phyloP scores from a whole-genome alignment of 345 rosid species.

The Eucalyptus brandiana region DNA sequence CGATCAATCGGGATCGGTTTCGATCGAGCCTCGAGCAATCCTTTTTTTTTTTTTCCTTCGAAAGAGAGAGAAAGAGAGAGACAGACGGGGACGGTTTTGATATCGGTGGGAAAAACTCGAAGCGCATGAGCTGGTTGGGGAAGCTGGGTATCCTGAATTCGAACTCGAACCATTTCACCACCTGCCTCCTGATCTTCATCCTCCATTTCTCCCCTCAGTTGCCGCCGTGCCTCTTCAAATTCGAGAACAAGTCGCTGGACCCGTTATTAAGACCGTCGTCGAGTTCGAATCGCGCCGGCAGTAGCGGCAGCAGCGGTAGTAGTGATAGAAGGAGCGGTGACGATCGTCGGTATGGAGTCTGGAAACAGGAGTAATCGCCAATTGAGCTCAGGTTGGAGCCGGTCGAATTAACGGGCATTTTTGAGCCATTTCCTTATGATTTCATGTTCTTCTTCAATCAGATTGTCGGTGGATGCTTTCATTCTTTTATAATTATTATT shows the following conservation, averaged over 20 bases:
- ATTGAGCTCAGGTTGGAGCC: conserved; percentile 45
- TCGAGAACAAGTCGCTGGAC: conserved; percentile 28
- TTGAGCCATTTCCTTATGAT: not conserved
- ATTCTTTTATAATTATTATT: not conserved
- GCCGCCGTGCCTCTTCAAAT: conserved; percentile 32
- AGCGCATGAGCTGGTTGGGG: conserved; percentile 96
- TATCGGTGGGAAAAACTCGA: conserved; percentile 5
- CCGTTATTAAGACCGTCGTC: conserved; percentile 16
- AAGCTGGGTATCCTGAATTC: conserved; percentile 49
- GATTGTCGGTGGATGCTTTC: not conserved
- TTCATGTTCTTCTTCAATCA: not conserved
- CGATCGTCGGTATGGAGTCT: conserved; percentile 46
- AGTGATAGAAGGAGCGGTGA: not conserved
- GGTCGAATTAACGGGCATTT: no score
- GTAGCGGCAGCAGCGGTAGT: not conserved
- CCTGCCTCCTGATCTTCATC: conserved; percentile 64
- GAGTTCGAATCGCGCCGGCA: not conserved
- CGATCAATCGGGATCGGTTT: not conserved
- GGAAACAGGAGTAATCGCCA: conserved; percentile 66
- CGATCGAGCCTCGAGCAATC: not conserved
- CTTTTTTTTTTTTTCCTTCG: no score
- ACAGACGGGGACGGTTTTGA: not conserved
- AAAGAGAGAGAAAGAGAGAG: not conserved
- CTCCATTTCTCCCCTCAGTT: conserved; percentile 86
- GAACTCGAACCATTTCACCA: conserved; percentile 61